Conservation (phyloP, 768 basidiomycete genomes). For the Trametes maxima region DNA sequence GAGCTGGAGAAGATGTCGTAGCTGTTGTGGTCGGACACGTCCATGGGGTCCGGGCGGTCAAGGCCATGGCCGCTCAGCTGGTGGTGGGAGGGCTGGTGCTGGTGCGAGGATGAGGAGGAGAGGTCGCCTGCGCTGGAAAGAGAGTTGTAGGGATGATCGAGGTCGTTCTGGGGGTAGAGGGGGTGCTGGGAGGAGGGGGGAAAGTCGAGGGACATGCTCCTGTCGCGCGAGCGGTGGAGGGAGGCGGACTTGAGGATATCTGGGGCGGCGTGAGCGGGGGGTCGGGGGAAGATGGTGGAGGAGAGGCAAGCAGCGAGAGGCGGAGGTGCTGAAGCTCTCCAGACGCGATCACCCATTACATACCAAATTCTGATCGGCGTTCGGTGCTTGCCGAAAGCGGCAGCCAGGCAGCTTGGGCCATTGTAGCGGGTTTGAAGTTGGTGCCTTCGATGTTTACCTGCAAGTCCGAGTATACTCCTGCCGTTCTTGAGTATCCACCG, state of each 20-base stretch:
- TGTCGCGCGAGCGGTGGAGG: conserved; percentile 36
- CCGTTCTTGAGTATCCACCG: not conserved
- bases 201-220: conserved; percentile 62
- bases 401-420: conserved; percentile 45
- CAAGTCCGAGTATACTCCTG: conserved; percentile 18
- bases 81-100: conserved; percentile 34
- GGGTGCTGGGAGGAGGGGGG: conserved; percentile 43
- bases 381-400: conserved; percentile 53
- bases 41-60: conserved; percentile 58
- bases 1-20: conserved; percentile 69
- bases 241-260: conserved; percentile 48
- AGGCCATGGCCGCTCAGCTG: conserved; percentile 44
- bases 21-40: conserved; percentile 54
- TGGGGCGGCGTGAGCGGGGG: conserved; percentile 21
- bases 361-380: conserved; percentile 59
- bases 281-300: conserved; percentile 15
- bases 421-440: conserved; percentile 4
- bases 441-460: not conserved
- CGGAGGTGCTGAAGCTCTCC: conserved; percentile 17
- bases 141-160: conserved; percentile 58
- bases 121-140: conserved; percentile 43
- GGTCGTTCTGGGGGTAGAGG: conserved; percentile 57
- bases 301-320: conserved; percentile 6
- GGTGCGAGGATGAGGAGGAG: conserved; percentile 36
- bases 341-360: conserved; percentile 34